Evolutionary conservation across 2,329 filamentous ascomycete species (phyloP).

Genomic region (Didymella segeticola): DNA sequence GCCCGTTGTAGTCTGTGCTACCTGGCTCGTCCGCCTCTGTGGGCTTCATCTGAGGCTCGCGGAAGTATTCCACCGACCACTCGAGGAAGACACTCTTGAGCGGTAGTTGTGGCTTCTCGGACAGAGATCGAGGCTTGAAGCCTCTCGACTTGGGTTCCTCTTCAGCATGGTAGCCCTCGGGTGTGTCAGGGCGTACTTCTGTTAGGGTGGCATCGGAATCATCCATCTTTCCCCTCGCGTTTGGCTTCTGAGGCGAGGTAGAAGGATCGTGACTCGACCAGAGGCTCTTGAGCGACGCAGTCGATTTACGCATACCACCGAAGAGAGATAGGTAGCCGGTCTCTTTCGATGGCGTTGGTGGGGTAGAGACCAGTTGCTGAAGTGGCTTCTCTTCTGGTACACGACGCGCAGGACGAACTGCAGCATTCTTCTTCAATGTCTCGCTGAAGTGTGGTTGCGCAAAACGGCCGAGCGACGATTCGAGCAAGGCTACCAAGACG

Average conservation of each 20-base stretch:
- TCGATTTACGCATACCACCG: conserved; percentile 66
- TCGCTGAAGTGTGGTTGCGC: conserved; percentile 78
- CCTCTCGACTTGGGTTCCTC: conserved; percentile 80
- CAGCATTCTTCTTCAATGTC: conserved; percentile 58
- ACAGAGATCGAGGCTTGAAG: conserved; percentile 69
- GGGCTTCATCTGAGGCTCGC: conserved; percentile 96
- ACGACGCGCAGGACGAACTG: conserved; percentile 53
- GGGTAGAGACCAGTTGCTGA: conserved; percentile 55
- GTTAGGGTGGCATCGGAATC: conserved; percentile 74
- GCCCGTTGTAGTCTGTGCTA: conserved; percentile 93
- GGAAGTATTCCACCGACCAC: conserved; percentile 97
- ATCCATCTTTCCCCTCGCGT: conserved; percentile 57
- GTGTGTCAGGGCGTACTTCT: conserved; percentile 70
- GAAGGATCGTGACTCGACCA: conserved; percentile 52
- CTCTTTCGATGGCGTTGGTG: conserved; percentile 58
- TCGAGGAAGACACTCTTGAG: conserved; percentile 85
- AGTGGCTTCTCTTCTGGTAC: conserved; percentile 39
- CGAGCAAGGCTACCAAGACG: conserved; percentile 77
- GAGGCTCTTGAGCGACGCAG: conserved; percentile 68
- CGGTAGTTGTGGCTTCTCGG: conserved; percentile 70
- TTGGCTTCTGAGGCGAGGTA: conserved; percentile 36
- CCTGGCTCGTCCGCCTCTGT: conserved; percentile 96
- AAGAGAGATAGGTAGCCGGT: conserved; percentile 65
- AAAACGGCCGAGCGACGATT: conserved; percentile 75
- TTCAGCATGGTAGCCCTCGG: conserved; percentile 72